Percentiles rank a stretch among this genome's conserved stretches.
Conservation (phyloP, 345 rosid species). For the Iberis pinnata region DNA sequence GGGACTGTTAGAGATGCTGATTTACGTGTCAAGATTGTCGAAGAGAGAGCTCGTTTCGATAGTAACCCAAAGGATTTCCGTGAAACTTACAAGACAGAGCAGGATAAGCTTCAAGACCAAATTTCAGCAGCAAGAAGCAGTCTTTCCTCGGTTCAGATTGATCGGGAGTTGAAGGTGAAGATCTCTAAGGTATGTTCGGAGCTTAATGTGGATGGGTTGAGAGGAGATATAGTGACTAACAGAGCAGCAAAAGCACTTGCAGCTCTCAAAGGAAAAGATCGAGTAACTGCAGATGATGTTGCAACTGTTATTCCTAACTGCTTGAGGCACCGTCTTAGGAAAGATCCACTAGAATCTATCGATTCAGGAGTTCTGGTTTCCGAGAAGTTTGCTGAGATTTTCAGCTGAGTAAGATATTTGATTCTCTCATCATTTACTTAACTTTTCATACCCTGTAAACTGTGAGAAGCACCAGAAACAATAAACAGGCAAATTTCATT, state of each 20-base stretch:
- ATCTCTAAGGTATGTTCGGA: constrained; percentile 91
- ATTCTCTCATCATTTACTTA: neutral
- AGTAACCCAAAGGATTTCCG: constrained; percentile 86
- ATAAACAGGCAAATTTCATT: constrained; percentile 18
- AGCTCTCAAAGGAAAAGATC: constrained; percentile 74
- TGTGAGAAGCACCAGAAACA: constrained; percentile 21
- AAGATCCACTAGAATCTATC: constrained; percentile 92
- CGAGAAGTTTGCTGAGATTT: constrained; percentile 87
- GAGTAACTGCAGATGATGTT: constrained; percentile 73
- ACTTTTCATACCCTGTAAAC: constrained; percentile 20
- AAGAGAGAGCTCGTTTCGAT: constrained; percentile 89
- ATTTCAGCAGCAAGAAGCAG: constrained; percentile 54
- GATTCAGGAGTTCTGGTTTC: constrained; percentile 85
- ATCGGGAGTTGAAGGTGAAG: constrained; percentile 76
- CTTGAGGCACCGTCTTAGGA: constrained; percentile 91
- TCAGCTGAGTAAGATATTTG: constrained; percentile 40
- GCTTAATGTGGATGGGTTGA: constrained; percentile 86
- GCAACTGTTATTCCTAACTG: constrained; percentile 98
- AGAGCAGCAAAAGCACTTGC: constrained; percentile 97
- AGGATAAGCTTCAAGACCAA: constrained; percentile 86
- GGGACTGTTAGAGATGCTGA: constrained; percentile 95
- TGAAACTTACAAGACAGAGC: constrained; percentile 66
- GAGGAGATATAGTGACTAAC: constrained; percentile 94
- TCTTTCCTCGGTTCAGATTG: constrained; percentile 75
- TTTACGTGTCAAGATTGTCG: constrained; percentile 88